Evolutionary conservation across 257 asterid species (phyloP).

Genomic region (Parsonsia alboflavescens): DNA sequence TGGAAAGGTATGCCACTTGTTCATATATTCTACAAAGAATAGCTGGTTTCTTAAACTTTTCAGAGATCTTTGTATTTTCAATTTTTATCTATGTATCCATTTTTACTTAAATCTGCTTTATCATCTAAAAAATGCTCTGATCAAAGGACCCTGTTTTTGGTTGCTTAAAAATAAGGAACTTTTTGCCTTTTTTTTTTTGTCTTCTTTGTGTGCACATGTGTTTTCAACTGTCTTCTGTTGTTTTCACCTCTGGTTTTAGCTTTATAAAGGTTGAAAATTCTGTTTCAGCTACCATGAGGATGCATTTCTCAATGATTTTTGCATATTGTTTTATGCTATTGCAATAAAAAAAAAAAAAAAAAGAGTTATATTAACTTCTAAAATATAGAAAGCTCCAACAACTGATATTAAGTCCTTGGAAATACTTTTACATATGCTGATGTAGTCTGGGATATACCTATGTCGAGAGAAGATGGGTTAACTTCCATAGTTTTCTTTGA

Average conservation of each 20-base stretch:
- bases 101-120: background rate
- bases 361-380: too few relatives aligned
- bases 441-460: background rate
- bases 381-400: background rate
- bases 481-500: background rate
- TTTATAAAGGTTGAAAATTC: background rate
- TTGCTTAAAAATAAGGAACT: background rate
- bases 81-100: background rate
- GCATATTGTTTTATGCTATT: background rate
- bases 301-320: background rate
- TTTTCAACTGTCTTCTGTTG: background rate
- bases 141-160: background rate
- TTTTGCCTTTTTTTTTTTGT: too few relatives aligned
- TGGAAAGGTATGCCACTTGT: background rate
- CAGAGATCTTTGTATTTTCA: background rate
- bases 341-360: too few relatives aligned
- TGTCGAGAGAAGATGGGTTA: background rate
- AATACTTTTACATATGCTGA: background rate
- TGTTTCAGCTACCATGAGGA: background rate
- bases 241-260: too few relatives aligned
- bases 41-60: background rate
- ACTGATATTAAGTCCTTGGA: background rate
- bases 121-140: background rate
- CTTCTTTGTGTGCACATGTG: too few relatives aligned
- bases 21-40: background rate